Evolutionary conservation across 2,329 filamentous ascomycete species (phyloP).

Genomic region (Trichoderma pleuroti): DNA sequence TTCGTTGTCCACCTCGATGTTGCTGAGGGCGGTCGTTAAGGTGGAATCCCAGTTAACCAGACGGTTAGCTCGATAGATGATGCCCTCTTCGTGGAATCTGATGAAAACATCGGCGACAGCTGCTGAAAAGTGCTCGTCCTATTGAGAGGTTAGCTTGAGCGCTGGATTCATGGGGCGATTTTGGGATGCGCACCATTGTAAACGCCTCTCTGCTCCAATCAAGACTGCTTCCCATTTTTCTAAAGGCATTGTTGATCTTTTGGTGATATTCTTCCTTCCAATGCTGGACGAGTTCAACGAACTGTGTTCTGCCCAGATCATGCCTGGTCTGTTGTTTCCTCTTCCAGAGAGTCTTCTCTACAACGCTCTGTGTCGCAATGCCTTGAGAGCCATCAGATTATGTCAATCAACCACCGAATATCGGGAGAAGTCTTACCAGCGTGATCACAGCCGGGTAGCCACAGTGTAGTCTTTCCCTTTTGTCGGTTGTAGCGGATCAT

Average conservation of each 20-base stretch:
- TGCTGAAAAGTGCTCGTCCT: neutral
- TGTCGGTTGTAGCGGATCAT: neutral
- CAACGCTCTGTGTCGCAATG: neutral
- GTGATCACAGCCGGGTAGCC: neutral
- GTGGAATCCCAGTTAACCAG: neutral
- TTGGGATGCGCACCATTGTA: neutral
- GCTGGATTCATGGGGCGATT: neutral
- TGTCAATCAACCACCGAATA: neutral
- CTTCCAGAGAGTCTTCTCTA: neutral
- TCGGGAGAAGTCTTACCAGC: neutral
- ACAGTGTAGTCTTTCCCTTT: neutral
- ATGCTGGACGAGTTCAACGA: neutral
- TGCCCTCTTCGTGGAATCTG: neutral
- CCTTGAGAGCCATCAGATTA: neutral
- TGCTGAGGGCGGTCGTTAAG: neutral
- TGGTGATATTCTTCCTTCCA: neutral
- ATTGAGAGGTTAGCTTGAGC: neutral
- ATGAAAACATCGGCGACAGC: neutral
- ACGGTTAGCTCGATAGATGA: neutral
- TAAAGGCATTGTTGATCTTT: neutral
- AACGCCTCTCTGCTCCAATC: neutral
- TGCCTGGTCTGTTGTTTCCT: neutral
- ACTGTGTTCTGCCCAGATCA: neutral
- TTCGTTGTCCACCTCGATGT: neutral
- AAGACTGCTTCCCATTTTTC: neutral